Evolutionary conservation across 2,329 filamentous ascomycete species (phyloP).

Genomic region (Ophioceras dolichostomum): DNA sequence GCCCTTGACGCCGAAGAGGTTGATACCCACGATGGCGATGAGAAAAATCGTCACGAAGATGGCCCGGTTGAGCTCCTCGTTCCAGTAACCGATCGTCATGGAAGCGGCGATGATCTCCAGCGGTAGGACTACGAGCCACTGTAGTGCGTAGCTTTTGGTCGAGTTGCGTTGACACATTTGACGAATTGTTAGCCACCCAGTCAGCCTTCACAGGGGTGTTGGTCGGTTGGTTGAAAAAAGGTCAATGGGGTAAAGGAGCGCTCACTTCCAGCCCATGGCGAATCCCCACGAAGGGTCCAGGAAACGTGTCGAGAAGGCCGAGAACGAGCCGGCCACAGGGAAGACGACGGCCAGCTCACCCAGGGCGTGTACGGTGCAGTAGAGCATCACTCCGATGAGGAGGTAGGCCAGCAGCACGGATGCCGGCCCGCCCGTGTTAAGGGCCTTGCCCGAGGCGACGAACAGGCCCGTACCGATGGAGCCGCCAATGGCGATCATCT

Average conservation of each 20-base stretch:
- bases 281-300: constrained; percentile 91
- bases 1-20: constrained; percentile 76
- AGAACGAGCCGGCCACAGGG: constrained; percentile 85
- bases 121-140: constrained; percentile 76
- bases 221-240: too few relatives aligned
- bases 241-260: constrained; percentile 9
- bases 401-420: constrained; percentile 66
- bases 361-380: constrained; percentile 81
- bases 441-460: constrained; percentile 64
- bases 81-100: constrained; percentile 76
- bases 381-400: constrained; percentile 77
- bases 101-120: constrained; percentile 81
- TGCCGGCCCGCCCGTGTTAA: constrained; percentile 64
- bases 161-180: too few relatives aligned
- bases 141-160: constrained; percentile 72
- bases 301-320: constrained; percentile 83
- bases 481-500: constrained; percentile 96
- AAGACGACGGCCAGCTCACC: constrained; percentile 87
- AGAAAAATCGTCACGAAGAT: constrained; percentile 80
- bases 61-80: constrained; percentile 47
- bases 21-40: constrained; percentile 63
- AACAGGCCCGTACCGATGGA: constrained; percentile 87
- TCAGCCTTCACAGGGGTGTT: background rate
- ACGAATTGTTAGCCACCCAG: background rate
- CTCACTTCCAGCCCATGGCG: constrained; percentile 87